phyloP scores from a whole-genome alignment of 164 flowering plant genomes.

The Annona squamosa region DNA sequence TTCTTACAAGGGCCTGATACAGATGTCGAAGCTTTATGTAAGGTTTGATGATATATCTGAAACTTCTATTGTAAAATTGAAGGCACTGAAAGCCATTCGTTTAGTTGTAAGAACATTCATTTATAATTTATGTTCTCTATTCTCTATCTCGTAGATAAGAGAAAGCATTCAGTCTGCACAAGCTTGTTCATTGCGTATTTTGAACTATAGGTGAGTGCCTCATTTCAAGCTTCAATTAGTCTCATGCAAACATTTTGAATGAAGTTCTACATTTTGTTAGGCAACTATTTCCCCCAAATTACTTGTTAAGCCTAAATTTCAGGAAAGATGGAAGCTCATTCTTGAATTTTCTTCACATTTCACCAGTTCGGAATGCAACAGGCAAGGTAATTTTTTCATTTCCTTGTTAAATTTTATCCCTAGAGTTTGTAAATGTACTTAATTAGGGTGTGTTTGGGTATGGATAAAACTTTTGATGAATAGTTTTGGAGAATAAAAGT shows the following conservation, averaged over 20 bases:
- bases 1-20: conserved; percentile 68
- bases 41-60: conserved; percentile 30
- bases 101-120: background rate
- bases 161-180: conserved; percentile 44
- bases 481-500: no score
- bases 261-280: background rate
- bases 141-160: conserved; percentile 41
- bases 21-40: conserved; percentile 37
- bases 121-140: background rate
- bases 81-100: background rate
- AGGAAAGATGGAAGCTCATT: conserved; percentile 79
- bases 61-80: background rate
- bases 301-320: conserved; percentile 17
- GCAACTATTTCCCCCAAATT: conserved; percentile 2
- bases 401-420: background rate
- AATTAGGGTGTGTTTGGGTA: no score
- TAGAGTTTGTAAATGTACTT: no score
- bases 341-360: conserved; percentile 84
- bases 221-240: background rate
- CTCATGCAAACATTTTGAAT: background rate
- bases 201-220: conserved; percentile 76
- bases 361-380: conserved; percentile 84
- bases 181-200: conserved; percentile 76
- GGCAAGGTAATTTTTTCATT: conserved; percentile 60
- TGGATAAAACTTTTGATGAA: no score